Percentiles rank a stretch among this genome's conserved stretches.
phyloP scores from a whole-genome alignment of 768 basidiomycete species.

The Tulasnella sp. region DNA sequence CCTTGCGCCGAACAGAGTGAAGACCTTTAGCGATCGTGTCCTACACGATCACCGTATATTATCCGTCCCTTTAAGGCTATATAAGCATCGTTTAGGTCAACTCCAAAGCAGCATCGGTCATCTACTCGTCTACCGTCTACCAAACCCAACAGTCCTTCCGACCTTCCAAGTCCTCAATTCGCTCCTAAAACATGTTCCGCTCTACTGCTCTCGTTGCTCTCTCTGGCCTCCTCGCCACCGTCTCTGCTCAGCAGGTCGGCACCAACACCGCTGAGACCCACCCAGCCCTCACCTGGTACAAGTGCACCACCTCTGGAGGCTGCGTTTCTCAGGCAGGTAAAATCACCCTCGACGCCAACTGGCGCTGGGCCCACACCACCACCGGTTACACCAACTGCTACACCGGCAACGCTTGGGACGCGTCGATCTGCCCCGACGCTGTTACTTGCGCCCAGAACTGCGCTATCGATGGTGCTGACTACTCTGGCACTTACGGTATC shows the following conservation, averaged over 20 bases:
- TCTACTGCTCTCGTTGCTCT: not conserved
- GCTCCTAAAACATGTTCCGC: not conserved
- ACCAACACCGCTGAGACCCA: slow-evolving; percentile 48
- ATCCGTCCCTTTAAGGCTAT: not conserved
- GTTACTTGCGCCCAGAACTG: slow-evolving; percentile 44
- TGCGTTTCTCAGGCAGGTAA: slow-evolving; percentile 28
- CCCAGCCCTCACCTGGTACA: slow-evolving; percentile 46
- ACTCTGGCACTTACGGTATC: slow-evolving; percentile 29
- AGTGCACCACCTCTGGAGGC: slow-evolving; percentile 41
- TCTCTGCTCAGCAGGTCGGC: slow-evolving; percentile 45
- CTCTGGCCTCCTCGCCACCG: slow-evolving; percentile 20
- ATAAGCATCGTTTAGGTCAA: not conserved
- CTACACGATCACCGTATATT: not conserved
- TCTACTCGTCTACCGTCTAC: not conserved
- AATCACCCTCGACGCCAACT: slow-evolving; percentile 27
- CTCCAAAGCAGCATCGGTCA: not conserved
- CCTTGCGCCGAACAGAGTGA: not conserved
- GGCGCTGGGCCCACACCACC: slow-evolving; percentile 38
- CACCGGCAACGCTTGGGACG: slow-evolving; percentile 52
- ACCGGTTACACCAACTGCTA: slow-evolving; percentile 43
- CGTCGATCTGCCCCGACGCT: slow-evolving; percentile 38
- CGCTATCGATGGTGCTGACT: slow-evolving; percentile 37
- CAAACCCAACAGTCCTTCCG: not conserved
- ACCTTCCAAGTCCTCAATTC: not conserved
- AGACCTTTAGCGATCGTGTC: not conserved